Conservation (phyloP, 208 protist genomes). For the Leishmania lainsoni region DNA sequence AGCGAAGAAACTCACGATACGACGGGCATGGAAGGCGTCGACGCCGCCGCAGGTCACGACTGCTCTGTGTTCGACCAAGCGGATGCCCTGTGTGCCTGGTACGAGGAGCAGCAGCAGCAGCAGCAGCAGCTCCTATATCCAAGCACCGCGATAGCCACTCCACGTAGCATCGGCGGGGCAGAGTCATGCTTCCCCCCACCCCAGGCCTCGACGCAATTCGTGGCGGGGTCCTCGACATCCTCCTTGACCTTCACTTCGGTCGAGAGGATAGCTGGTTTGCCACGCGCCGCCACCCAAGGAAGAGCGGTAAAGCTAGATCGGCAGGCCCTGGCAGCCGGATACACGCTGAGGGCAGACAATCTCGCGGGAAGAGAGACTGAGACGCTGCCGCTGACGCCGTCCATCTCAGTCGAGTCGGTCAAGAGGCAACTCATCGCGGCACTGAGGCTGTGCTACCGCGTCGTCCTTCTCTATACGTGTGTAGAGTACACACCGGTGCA, state of each 20-base stretch:
- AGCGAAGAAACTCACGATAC: not conserved
- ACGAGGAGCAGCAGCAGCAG: constrained; percentile 3
- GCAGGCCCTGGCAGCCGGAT: not conserved
- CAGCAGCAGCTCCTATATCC: not conserved
- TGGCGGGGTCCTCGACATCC: not conserved
- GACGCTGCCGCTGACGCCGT: too few relatives aligned
- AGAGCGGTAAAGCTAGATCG: not conserved
- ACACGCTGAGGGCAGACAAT: not conserved
- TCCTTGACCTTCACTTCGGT: not conserved
- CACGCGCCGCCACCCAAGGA: not conserved
- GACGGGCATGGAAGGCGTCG: not conserved
- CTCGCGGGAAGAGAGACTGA: not conserved
- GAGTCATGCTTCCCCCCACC: not conserved
- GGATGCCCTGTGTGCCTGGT: not conserved
- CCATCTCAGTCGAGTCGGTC: too few relatives aligned
- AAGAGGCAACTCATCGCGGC: constrained; percentile 5
- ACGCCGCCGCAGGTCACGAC: not conserved
- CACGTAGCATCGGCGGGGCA: not conserved
- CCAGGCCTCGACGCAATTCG: not conserved
- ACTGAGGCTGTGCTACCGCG: constrained; percentile 34
- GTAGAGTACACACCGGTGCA: constrained; percentile 31
- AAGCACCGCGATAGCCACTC: not conserved
- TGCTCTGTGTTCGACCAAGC: constrained; percentile 11
- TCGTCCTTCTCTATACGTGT: constrained; percentile 29
- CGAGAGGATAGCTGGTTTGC: not conserved